A percentile compares a stretch with the other conserved stretches of the same genome.
These are phyloP conservation scores for Gynochthodes officinalis DNA, from an alignment of 257 asterid species.

Conservation along the genomic window DNA sequence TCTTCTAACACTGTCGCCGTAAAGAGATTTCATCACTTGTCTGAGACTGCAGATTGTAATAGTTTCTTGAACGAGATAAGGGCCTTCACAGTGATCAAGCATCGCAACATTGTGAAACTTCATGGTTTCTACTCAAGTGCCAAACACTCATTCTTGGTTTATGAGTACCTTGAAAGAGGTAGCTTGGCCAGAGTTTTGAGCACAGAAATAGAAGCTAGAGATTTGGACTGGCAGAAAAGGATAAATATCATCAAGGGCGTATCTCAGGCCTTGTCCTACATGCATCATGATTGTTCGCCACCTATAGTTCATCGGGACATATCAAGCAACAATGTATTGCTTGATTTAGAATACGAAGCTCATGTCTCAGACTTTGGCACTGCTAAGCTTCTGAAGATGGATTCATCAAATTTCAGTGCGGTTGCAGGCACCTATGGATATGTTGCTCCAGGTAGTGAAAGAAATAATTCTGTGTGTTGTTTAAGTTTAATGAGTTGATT, in stretches of 20 bases:
- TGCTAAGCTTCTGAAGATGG: slow-evolving; percentile 25
- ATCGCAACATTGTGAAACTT: slow-evolving; percentile 36
- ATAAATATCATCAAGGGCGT: too few species aligned
- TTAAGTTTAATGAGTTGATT: too few species aligned
- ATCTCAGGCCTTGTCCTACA: too few species aligned
- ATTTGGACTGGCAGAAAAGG: slow-evolving; percentile 31
- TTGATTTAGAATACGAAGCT: slow-evolving; percentile 33
- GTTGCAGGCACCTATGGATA: slow-evolving; percentile 44
- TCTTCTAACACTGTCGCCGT: slow-evolving; percentile 28
- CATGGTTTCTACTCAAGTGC: slow-evolving; percentile 34
- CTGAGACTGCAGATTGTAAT: slow-evolving; percentile 2
- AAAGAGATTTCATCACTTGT: slow-evolving; percentile 9
- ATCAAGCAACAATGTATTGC: slow-evolving; percentile 35
- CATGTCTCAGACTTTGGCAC: slow-evolving; percentile 44
- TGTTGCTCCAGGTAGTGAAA: slow-evolving; percentile 38
- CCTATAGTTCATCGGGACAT: slow-evolving; percentile 45
- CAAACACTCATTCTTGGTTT: slow-evolving; percentile 30
- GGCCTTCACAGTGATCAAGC: slow-evolving; percentile 28
- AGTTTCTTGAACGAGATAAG: slow-evolving; percentile 27
- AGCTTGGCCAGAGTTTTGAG: slow-evolving; percentile 18
- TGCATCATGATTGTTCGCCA: too few species aligned
- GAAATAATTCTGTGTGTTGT: too few species aligned
- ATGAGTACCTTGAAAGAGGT: slow-evolving; percentile 36
- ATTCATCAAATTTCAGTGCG: slow-evolving; percentile 32
- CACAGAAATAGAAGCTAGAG: slow-evolving; percentile 17